Percentiles rank a stretch among this genome's conserved stretches.
Conservation (phyloP, 257 asterid species). For the Fraxinus pennsylvanica region DNA sequence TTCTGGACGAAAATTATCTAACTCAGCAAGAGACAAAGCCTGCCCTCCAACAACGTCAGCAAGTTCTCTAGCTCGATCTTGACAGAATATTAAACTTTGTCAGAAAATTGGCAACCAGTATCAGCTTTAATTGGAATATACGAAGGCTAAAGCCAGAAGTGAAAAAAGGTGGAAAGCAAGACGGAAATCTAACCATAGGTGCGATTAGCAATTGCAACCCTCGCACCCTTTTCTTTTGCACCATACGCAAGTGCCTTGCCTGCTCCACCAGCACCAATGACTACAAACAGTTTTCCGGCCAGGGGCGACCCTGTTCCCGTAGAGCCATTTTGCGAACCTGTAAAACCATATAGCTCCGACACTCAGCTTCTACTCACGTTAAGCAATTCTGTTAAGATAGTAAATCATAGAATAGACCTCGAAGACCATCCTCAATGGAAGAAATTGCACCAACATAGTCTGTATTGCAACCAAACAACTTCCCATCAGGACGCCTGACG, state of each 20-base stretch:
- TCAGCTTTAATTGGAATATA: not conserved
- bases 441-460: conserved; percentile 94
- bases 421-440: conserved; percentile 79
- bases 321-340: conserved; percentile 43
- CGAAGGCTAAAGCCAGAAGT: not conserved
- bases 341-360: conserved; percentile 17
- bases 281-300: conserved; percentile 77
- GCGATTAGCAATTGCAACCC: conserved; percentile 89
- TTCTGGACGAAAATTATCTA: conserved; percentile 74
- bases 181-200: conserved; percentile 68
- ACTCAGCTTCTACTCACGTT: conserved; percentile 16
- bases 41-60: conserved; percentile 78
- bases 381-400: conserved; percentile 18
- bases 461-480: conserved; percentile 88
- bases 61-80: conserved; percentile 84
- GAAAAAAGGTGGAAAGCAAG: conserved; percentile 23
- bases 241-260: conserved; percentile 97
- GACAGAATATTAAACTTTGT: not conserved
- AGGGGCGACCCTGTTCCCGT: conserved; percentile 55
- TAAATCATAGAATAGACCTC: conserved; percentile 50
- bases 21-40: conserved; percentile 75
- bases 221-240: conserved; percentile 93
- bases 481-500: conserved; percentile 71
- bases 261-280: conserved; percentile 99
- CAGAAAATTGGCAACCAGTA: not conserved